Base-by-base conservation (phyloP, 2,329 filamentous ascomycete genomes). In the Pseudopithomyces chartarum region DNA sequence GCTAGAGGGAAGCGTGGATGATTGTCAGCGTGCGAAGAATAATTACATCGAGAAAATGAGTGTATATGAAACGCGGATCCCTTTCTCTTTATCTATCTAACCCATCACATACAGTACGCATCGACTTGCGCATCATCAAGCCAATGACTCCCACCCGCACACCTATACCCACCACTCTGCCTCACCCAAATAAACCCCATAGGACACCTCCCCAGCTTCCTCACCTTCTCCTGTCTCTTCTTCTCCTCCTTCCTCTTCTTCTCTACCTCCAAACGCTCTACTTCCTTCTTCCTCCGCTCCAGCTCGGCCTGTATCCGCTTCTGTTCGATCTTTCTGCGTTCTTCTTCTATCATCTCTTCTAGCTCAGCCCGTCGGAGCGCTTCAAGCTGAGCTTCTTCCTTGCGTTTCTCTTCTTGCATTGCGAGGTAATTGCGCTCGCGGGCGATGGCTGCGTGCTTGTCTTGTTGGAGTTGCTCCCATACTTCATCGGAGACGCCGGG, bases 111-210 rank as follows among this genome's bases (percentile, higher is more conserved):
- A 36, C 23, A 61, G 26, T 38, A 57, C n/a, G 44, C 42, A 23
- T 58, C 60, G 12, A 63, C 15, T n/a, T 33, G 36, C 10, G 23
- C 23, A 7, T 85, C 74, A 2, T 65, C 65, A 17, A 87, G 73
- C 55, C 66, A 89, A 73, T 91, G 88, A 2, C 65, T 67, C 0
- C 88, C 88, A 0, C 83, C 88, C 0, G 80, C 80, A 74, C 89
- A 91, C 5, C 86, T 71, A 70, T 85, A 91, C 0, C 88, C 88
- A 1, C 64, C 67, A 1, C 2, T 39, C 64, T 87, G 81, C 62
- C 83, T 85, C 23, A 89, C 85, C 89, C 89, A 92, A 0, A 55
- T 52, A 65, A 46, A 91, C 0, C 88, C 89, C 17, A 53, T 36
- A 0, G 79, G 77, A 69, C 89, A 92, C 0, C 71, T 48, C 0